Evolutionary conservation across 805 yeast genomes (phyloP).

Genomic region (Zygoascus flipseniorum): DNA sequence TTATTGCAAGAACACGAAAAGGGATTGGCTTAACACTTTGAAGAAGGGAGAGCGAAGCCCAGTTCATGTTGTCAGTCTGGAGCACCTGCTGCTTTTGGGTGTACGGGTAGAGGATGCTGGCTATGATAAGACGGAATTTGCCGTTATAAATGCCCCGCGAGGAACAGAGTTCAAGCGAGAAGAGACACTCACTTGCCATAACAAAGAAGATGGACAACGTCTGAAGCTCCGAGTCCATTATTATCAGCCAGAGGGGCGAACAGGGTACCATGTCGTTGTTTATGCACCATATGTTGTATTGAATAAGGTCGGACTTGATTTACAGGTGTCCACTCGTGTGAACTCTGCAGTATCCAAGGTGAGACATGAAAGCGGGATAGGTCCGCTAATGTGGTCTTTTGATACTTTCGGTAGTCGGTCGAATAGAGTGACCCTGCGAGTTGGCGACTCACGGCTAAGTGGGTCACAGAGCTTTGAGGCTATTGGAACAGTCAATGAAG

Average conservation of each 20-base stretch:
- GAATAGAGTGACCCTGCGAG: constrained; percentile 56
- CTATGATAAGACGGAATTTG: constrained; percentile 59
- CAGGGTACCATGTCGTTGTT: constrained; percentile 54
- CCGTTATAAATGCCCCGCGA: constrained; percentile 42
- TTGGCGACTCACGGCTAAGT: constrained; percentile 68
- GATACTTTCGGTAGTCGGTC: constrained; percentile 45
- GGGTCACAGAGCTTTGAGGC: constrained; percentile 77
- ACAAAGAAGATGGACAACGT: constrained; percentile 57
- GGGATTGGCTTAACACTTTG: constrained; percentile 58
- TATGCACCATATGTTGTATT: constrained; percentile 78
- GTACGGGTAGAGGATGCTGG: constrained; percentile 48
- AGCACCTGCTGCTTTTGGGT: constrained; percentile 61
- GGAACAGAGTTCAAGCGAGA: constrained; percentile 48
- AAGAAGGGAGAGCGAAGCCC: constrained; percentile 59
- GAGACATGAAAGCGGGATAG: constrained; percentile 18
- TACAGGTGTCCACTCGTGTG: constrained; percentile 46
- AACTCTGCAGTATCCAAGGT: constrained; percentile 42
- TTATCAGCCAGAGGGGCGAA: constrained; percentile 32
- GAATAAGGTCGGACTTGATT: constrained; percentile 66
- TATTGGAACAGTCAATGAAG: constrained; percentile 69
- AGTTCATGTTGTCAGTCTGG: constrained; percentile 71
- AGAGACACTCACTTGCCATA: constrained; percentile 36
- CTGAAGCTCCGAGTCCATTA: constrained; percentile 61
- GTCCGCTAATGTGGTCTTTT: constrained; percentile 83
- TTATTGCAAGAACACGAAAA: constrained; percentile 62